These are phyloP conservation scores for Hypoxylon trugodes DNA, from an alignment of 495 filamentous ascomycete genomes.

Conservation along the genomic window DNA sequence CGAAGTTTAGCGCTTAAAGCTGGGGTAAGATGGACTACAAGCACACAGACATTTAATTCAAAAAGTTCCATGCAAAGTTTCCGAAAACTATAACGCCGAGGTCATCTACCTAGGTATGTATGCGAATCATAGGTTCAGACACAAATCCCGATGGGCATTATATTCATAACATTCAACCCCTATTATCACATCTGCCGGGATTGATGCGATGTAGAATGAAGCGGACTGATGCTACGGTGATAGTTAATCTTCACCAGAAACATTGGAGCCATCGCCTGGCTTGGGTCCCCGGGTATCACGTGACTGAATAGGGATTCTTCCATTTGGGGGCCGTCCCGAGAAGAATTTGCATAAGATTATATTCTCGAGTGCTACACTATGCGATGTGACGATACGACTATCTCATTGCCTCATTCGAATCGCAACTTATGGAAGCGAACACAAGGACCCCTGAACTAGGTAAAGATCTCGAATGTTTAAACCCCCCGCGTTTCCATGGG, in stretches of 20 bases:
- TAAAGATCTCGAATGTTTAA: constrained; percentile 9
- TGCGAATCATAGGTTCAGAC: no score
- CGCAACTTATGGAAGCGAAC: no score
- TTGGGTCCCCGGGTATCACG: constrained; percentile 6
- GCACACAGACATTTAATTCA: no score
- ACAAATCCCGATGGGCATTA: no score
- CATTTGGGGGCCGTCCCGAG: not conserved
- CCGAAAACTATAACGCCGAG: no score
- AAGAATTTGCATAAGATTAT: constrained; percentile 2
- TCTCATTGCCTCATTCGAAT: no score
- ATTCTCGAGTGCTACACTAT: not conserved
- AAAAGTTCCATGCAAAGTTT: no score
- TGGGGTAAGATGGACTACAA: no score
- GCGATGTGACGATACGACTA: no score
- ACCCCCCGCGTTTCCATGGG: constrained; percentile 5
- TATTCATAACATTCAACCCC: not conserved
- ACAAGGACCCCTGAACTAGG: constrained; percentile 8
- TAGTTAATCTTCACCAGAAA: not conserved
- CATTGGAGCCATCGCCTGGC: no score
- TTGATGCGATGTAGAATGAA: not conserved
- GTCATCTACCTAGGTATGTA: no score
- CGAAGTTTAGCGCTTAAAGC: no score
- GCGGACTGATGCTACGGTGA: not conserved
- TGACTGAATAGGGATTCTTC: not conserved
- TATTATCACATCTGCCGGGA: not conserved